Conservation (phyloP, 2,329 filamentous ascomycete species). For the Trichoderma sp. region DNA sequence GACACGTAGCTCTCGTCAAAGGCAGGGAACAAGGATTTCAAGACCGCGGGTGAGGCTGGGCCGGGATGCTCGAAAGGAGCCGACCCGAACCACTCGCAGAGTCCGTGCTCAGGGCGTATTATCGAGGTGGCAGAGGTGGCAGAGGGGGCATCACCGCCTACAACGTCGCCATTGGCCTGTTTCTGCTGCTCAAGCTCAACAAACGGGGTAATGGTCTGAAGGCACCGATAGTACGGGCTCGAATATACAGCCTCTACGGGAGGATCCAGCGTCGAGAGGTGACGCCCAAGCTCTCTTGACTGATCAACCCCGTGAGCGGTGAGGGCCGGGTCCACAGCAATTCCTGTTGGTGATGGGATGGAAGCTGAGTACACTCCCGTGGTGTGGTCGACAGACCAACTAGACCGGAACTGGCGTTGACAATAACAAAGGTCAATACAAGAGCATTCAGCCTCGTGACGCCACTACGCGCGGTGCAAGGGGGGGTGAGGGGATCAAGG, state of each 20-base stretch:
- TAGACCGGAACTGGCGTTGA: conserved; percentile 75
- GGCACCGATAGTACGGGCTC: conserved; percentile 83
- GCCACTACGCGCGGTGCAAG: conserved; percentile 28
- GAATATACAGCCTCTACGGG: conserved; percentile 78
- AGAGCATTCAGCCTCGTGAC: conserved; percentile 26
- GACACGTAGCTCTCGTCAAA: conserved; percentile 62
- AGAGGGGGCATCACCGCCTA: conserved; percentile 4
- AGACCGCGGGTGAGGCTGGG: conserved; percentile 65
- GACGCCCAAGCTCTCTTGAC: conserved; percentile 72
- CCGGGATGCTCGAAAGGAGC: conserved; percentile 84
- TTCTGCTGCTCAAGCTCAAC: conserved; percentile 49
- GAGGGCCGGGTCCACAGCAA: conserved; percentile 84
- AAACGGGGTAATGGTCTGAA: conserved; percentile 80
- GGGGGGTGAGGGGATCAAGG: conserved; percentile 25
- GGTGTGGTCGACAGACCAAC: conserved; percentile 81
- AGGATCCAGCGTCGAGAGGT: conserved; percentile 65
- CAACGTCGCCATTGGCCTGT: neutral
- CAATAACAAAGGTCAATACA: conserved; percentile 31
- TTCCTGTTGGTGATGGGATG: conserved; percentile 81
- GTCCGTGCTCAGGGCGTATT: conserved; percentile 60
- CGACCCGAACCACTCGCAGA: conserved; percentile 89
- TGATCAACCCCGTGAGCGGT: conserved; percentile 86
- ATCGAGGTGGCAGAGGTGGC: conserved; percentile 36
- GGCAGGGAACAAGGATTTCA: conserved; percentile 70
- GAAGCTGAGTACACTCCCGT: conserved; percentile 77